Evolutionary conservation across 2,329 filamentous ascomycete species (phyloP), one percentile per base, ranked within the genome.

Genomic region (Bipolaris victoriae): DNA sequence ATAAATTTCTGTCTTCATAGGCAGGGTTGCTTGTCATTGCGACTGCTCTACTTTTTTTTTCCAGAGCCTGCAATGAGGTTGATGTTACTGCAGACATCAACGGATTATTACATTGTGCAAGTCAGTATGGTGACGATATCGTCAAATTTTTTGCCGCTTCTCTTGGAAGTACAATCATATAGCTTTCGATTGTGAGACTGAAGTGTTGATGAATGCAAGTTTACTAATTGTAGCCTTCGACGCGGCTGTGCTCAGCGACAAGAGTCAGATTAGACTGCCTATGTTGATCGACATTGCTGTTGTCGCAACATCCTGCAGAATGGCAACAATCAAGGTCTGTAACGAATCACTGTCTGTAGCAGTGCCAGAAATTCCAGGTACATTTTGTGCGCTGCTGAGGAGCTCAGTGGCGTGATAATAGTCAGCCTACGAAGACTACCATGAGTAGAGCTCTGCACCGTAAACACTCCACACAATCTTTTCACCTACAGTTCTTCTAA

Each of bases 81-180:
- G 20, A 45, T 44, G 31, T 45, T 52, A 16, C 40, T 52, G 20
- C 40, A 45, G 9, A 40, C n/a, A n/a, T 45, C 40, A 15, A 52
- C 40, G 22, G n/a, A 52, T 29, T 44, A 40, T 5, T 44, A 11
- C 6, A 52, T n/a, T n/a, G 31, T 45, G 9, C 26, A 52, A 7
- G 40, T 40, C 18, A 36, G 10, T 13, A 52, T 33, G 13, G 49
- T 40, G 15, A 37, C 37, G 9, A 29, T 52, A 24, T 52, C n/a
- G 10, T 40, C 40, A 15, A 26, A 31, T 9, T n/a, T 39, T 15
- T 44, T 26, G 13, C 29, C n/a, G 16, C 37, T 52, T 31, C 20
- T 52, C 10, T 29, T 29, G 5, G 13, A 29, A 26, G 26, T 36
- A 20, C 31, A 43, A 9, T 45, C 40, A 15, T 29, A 52, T 35